Evolutionary conservation across 1,284 basidiomycete genomes (phyloP).

Genomic region (Tilletia setariae): DNA sequence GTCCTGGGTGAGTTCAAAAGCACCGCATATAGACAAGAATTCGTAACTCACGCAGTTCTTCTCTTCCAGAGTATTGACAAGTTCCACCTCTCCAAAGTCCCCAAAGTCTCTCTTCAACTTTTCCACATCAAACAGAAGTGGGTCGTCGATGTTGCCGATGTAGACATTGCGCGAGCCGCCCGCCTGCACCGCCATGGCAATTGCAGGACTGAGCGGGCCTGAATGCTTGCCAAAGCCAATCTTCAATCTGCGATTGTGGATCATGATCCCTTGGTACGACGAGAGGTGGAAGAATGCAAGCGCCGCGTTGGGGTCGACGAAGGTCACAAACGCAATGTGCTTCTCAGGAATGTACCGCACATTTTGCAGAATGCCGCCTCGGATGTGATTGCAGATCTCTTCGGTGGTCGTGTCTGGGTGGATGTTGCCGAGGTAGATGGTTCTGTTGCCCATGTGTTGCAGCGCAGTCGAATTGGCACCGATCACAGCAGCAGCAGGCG

Average conservation of each 20-base stretch:
- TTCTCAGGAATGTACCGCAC: conserved; percentile 51
- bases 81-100: conserved; percentile 50
- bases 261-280: conserved; percentile 49
- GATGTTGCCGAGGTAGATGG: conserved; percentile 53
- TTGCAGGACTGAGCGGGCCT: conserved; percentile 48
- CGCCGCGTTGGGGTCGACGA: conserved; percentile 50
- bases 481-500: conserved; percentile 30
- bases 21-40: background rate
- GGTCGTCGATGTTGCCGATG: conserved; percentile 52
- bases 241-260: conserved; percentile 51
- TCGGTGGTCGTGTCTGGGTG: conserved; percentile 52
- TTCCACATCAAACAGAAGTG: conserved; percentile 43
- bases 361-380: conserved; percentile 51
- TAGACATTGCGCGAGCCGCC: conserved; percentile 53
- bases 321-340: conserved; percentile 53
- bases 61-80: conserved; percentile 50
- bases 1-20: background rate
- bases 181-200: conserved; percentile 52
- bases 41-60: conserved; percentile 50
- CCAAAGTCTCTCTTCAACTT: conserved; percentile 50
- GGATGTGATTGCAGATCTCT: conserved; percentile 54
- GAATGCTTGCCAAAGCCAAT: conserved; percentile 54
- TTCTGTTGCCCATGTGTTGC: conserved; percentile 52
- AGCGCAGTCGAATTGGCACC: conserved; percentile 18
- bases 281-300: conserved; percentile 52